Base-by-base conservation (phyloP, 176 grass and related monocot genomes). In the Rhipidocladum racemiflorum region DNA sequence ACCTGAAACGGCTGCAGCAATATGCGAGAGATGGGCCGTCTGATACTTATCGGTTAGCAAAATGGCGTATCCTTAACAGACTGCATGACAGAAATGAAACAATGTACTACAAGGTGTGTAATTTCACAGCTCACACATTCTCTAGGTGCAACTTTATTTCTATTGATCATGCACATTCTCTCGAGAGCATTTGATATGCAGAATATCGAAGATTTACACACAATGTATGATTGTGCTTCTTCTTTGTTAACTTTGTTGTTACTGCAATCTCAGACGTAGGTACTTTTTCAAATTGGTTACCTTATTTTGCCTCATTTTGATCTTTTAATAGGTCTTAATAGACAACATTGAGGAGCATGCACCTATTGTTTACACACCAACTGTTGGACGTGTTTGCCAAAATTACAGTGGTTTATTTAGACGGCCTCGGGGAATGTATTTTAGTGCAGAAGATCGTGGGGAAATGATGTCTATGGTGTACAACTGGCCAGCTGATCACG, bases 401-500 rank as follows among this genome's bases (percentile, higher is more conserved):
- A 98, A 98, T 77, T 98, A 98, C 82, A 93, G 96, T 93, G 96
- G 96, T 35, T 76, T 98, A 74, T 98, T 86, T 78, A 86, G 92
- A 82, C 83, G 96, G 45, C 96, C 96, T 70, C 76, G 96, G 29
- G 96, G 92, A 70, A 98, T 98, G 96, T 98, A 95, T 72, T 98
- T 98, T 87, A 93, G 89, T 84, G 89, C 92, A 74, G 89, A 83
- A 82, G 91, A 98, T 85, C 90, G 85, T 75, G 96, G 91, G 28
- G 92, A 93, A 74, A 98, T 98, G 96, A 98, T 98, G 96, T 98
- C 96, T 54, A 98, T 98, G 96, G 96, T 98, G 72, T 98, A 98
- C 76, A 98, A 98, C 80, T 95, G 96, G 96, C 96, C 92, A 89
- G 82, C 96, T 86, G 96, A 98, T 74, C 92, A 98, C 88, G 95